Evolutionary conservation across 768 basidiomycete species (phyloP), one percentile per base, ranked within the genome.

Genomic region (Rhizopogon roseolus): DNA sequence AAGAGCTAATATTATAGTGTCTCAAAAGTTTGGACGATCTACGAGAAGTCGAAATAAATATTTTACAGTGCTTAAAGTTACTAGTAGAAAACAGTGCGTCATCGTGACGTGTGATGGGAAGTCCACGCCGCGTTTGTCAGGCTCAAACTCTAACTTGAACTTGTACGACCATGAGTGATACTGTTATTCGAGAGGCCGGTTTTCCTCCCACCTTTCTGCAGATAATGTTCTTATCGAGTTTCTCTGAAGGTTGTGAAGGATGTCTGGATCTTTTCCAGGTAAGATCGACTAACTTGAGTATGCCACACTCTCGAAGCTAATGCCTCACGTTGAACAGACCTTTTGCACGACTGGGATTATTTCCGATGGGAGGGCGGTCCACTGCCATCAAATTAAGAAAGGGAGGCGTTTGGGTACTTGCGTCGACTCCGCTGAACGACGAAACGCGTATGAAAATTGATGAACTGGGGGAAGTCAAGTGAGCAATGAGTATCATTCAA

Each of bases 301-400:
- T 34, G 29, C 28, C 25, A 50, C 22, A 62, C 22, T 67, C 42
- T n/a, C n/a, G n/a, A n/a, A n/a, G n/a, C n/a, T 34, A 56, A 29
- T 17, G 28, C 49, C 32, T 28, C 13, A 32, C 16, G 17, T 34
- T 9, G 5, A 48, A 39, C 53, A 88, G 87, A 42, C 85, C 87
- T 1, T 91, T 90, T 63, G 64, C 79, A 11, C 79, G 90, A 41
- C 81, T 78, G 54, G 81, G 83, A 8, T 7, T 90, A 27, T 60
- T 91, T 14, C 89, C 90, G 4, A 71, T 93, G 28, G 93, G 93
- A 1, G 91, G 92, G 17, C 75, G 93, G 42, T 85, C 90, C 6
- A 95, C 92, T 0, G 93, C 91, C 0, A 75, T 95, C 60, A 81
- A 77, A 67, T 74, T 94, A 22, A 69, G 70, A 38, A 77, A 79